Evolutionary conservation across 2,329 filamentous ascomycete species (phyloP).

Genomic region (Paracoccidioides lutzii): DNA sequence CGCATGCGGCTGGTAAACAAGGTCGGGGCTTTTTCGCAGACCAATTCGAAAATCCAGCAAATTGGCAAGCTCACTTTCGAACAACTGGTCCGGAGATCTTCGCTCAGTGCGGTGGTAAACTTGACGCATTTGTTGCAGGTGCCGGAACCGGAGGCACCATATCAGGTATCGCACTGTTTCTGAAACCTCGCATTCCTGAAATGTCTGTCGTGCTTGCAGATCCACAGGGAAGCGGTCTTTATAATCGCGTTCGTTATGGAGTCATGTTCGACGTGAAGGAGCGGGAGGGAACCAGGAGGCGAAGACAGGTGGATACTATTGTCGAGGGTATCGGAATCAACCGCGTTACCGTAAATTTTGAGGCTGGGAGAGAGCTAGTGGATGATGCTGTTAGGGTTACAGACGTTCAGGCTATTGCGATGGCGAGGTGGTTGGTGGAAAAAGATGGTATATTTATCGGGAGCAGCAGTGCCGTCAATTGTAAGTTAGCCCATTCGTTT

Average conservation of each 20-base stretch:
- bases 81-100: slow-evolving; percentile 85
- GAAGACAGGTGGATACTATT: slow-evolving; percentile 87
- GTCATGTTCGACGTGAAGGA: slow-evolving; percentile 92
- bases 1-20: slow-evolving; percentile 29
- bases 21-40: slow-evolving; percentile 87
- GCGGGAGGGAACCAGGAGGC: slow-evolving; percentile 73
- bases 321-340: slow-evolving; percentile 96
- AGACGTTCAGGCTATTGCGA: slow-evolving; percentile 75
- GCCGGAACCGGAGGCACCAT: slow-evolving; percentile 93
- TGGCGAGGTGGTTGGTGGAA: slow-evolving; percentile 95
- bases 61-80: slow-evolving; percentile 71
- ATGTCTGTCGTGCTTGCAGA: slow-evolving; percentile 74
- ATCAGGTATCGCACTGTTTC: slow-evolving; percentile 66
- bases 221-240: slow-evolving; percentile 85
- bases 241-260: slow-evolving; percentile 80
- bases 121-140: slow-evolving; percentile 85
- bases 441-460: slow-evolving; percentile 90
- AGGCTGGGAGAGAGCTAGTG: slow-evolving; percentile 70
- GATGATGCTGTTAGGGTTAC: slow-evolving; percentile 83
- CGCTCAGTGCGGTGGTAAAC: slow-evolving; percentile 55
- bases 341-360: slow-evolving; percentile 84
- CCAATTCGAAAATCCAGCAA: slow-evolving; percentile 86
- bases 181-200: slow-evolving; percentile 58
- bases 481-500: slow-evolving; percentile 32
- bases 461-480: slow-evolving; percentile 94